Evolutionary conservation across 2,329 filamentous ascomycete species (phyloP).

Genomic region (Fusarium sp.): DNA sequence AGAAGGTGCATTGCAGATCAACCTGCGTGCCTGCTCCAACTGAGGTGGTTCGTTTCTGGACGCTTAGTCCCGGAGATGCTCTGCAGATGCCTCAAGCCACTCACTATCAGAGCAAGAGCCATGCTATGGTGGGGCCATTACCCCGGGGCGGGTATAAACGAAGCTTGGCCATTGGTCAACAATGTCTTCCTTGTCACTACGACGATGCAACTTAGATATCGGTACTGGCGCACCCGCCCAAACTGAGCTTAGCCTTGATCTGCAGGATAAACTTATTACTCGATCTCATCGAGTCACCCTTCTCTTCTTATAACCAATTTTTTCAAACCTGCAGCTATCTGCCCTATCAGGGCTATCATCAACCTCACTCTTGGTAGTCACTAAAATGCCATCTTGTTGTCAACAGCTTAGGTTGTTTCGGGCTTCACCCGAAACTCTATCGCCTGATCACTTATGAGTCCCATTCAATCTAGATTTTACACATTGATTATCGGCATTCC

Average conservation of each 20-base stretch:
- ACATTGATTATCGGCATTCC: constrained; percentile 12
- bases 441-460: background rate
- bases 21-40: too few species aligned
- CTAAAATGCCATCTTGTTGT: constrained; percentile 21
- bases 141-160: constrained; percentile 40
- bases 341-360: constrained; percentile 28
- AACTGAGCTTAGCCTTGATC: constrained; percentile 32
- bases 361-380: constrained; percentile 22
- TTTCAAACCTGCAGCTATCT: constrained; percentile 29
- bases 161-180: constrained; percentile 33
- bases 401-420: constrained; percentile 22
- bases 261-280: constrained; percentile 53
- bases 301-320: constrained; percentile 26
- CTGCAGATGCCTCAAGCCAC: constrained; percentile 36
- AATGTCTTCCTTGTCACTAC: constrained; percentile 35
- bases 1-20: background rate
- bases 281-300: constrained; percentile 61
- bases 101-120: constrained; percentile 40
- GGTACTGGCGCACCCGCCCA: constrained; percentile 21
- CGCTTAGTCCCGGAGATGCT: constrained; percentile 27
- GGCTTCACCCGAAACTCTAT: constrained; percentile 23
- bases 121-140: constrained; percentile 40
- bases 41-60: background rate
- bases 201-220: constrained; percentile 40
- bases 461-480: constrained; percentile 7